phyloP scores from a whole-genome alignment of 805 yeast genomes.

The Sungouiella blattae region DNA sequence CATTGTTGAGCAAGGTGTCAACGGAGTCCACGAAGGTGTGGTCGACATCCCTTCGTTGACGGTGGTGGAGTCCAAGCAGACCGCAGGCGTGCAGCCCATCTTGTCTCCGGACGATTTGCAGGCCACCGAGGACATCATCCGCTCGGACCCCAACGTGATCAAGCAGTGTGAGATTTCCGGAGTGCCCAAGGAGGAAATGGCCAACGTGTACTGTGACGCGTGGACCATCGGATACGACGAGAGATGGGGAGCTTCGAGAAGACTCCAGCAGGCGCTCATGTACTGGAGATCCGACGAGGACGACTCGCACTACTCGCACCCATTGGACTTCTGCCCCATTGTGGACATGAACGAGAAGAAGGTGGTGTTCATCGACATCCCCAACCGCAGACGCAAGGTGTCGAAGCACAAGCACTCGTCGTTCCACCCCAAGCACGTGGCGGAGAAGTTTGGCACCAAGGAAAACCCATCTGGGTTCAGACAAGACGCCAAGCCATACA shows the following conservation, averaged over 20 bases:
- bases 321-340: conserved; percentile 79
- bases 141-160: conserved; percentile 68
- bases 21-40: conserved; percentile 69
- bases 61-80: conserved; percentile 45
- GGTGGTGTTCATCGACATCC: conserved; percentile 73
- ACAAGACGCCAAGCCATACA: conserved; percentile 60
- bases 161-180: conserved; percentile 72
- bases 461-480: conserved; percentile 51
- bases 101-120: conserved; percentile 67
- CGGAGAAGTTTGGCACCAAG: conserved; percentile 52
- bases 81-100: conserved; percentile 69
- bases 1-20: conserved; percentile 51
- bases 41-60: conserved; percentile 52
- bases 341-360: conserved; percentile 68
- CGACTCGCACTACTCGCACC: conserved; percentile 72
- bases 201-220: conserved; percentile 60
- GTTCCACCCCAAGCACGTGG: conserved; percentile 64
- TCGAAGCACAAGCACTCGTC: conserved; percentile 66
- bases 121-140: conserved; percentile 59
- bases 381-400: conserved; percentile 68
- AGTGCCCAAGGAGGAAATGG: conserved; percentile 59
- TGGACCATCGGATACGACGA: conserved; percentile 72
- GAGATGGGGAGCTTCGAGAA: conserved; percentile 72
- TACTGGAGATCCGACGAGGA: conserved; percentile 74
- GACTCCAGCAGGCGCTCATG: conserved; percentile 79